Percentiles rank a stretch among this genome's conserved stretches.
phyloP scores from a whole-genome alignment of 805 yeast species.

The Kuraishia borneana region DNA sequence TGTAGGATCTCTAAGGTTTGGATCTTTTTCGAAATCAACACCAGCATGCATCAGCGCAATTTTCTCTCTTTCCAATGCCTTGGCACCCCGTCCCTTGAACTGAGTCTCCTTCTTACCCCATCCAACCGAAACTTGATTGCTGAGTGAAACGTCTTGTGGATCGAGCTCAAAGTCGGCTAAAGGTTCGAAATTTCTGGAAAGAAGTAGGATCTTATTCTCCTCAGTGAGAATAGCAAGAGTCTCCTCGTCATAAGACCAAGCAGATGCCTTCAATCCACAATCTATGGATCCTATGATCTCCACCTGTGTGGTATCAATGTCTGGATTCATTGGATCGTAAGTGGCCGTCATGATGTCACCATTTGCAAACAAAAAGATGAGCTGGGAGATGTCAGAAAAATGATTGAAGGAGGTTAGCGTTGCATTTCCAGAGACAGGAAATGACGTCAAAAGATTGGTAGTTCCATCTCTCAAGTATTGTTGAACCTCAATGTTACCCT shows the following conservation, averaged over 20 bases:
- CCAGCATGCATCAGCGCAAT: constrained; percentile 54
- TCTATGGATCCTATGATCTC: constrained; percentile 83
- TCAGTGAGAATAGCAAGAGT: constrained; percentile 58
- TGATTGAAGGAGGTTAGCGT: constrained; percentile 46
- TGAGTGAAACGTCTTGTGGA: constrained; percentile 49
- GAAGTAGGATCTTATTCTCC: constrained; percentile 47
- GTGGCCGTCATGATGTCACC: constrained; percentile 72
- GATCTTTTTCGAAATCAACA: constrained; percentile 47
- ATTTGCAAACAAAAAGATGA: constrained; percentile 53
- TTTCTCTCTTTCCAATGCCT: constrained; percentile 58
- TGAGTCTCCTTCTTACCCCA: constrained; percentile 99
- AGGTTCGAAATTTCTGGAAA: constrained; percentile 74
- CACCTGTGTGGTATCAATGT: constrained; percentile 43
- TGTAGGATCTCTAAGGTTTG: constrained; percentile 74
- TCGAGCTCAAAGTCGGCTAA: constrained; percentile 51
- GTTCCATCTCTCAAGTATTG: constrained; percentile 59
- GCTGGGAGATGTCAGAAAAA: constrained; percentile 56
- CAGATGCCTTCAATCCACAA: constrained; percentile 57
- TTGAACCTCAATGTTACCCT: constrained; percentile 60
- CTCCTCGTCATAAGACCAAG: constrained; percentile 92
- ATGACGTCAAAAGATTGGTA: constrained; percentile 46
- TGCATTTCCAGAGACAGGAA: constrained; percentile 34
- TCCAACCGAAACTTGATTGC: constrained; percentile 89
- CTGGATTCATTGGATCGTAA: constrained; percentile 35
- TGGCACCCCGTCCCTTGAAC: constrained; percentile 88